Evolutionary conservation across 768 basidiomycete species (phyloP), one percentile per base, ranked within the genome.

Genomic region (Gloeophyllum trabeum): DNA sequence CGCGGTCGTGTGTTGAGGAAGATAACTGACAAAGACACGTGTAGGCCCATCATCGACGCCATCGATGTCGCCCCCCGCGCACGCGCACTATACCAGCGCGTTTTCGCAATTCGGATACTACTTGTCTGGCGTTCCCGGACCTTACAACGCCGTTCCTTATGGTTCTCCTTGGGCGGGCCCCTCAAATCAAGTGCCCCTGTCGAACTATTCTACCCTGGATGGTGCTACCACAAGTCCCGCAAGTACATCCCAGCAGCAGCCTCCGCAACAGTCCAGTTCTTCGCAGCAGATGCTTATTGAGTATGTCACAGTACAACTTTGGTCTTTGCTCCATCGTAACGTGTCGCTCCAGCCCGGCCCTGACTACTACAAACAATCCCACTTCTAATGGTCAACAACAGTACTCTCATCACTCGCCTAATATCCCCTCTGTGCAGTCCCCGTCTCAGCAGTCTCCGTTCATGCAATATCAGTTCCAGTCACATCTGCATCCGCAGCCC

Each of bases 171-270:
- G 76, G 76, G 49, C 68, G 1, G 51, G 57, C 16, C 53, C 65
- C 5, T 55, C 62, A 1, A 52, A 58, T 6, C 41, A 52, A 34
- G 61, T 85, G 1, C 84, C 84, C 0, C 56, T 87, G 22, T 85
- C 84, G 12, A 76, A 62, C 45, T 87, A 85, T 46, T 87, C 85
- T n/a, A 75, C 76, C 36, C 60, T 86, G 38, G 84, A 86, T 55
- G 82, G 81, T 13, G 81, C 83, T n/a, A 82, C 80, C 7, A 73
- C 64, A 32, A 32, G 28, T 32, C 28, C 28, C 10, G 22, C 56
- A 61, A 25, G 43, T 55, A 2, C 61, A 64, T 45, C 60, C 4
- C 48, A 49, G 35, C 54, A 58, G 21, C 42, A 49, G 24, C 51
- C 47, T 32, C 36, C 42, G 19, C 51, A 45, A 14, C 57, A 55